phyloP scores from a whole-genome alignment of 2,329 filamentous ascomycete genomes.

The Arthroderma sp. region DNA sequence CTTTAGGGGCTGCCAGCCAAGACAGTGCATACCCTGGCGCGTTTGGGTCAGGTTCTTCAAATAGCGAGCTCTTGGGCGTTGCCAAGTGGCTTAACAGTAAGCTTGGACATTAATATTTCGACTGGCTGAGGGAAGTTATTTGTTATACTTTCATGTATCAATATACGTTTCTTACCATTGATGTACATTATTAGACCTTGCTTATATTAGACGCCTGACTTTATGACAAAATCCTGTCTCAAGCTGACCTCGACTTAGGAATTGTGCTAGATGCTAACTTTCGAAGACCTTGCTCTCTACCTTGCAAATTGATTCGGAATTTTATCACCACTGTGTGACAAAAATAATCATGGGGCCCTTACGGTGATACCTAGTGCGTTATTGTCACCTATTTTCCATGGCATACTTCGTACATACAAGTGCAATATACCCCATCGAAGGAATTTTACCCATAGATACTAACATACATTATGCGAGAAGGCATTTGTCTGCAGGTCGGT shows the following conservation, averaged over 20 bases:
- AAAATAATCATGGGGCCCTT: too few species aligned
- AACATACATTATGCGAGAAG: too few species aligned
- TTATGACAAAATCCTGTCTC: background rate
- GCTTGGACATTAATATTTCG: constrained; percentile 13
- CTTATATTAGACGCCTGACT: background rate
- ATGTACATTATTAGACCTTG: background rate
- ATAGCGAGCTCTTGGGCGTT: constrained; percentile 10
- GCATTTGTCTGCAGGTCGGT: too few species aligned
- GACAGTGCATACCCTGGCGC: background rate
- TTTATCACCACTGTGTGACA: too few species aligned
- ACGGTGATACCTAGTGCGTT: too few species aligned
- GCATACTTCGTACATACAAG: too few species aligned
- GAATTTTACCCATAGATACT: too few species aligned
- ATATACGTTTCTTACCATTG: background rate
- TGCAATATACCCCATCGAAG: too few species aligned
- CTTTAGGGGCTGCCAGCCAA: background rate
- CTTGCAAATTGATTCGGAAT: too few species aligned
- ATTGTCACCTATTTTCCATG: too few species aligned
- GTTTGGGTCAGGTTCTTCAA: background rate
- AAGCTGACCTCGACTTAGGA: background rate
- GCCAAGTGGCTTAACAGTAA: constrained; percentile 18
- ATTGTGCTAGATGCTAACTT: background rate
- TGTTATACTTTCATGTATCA: background rate
- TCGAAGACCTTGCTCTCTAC: too few species aligned
- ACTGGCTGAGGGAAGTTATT: background rate